Base-by-base conservation (phyloP, 371 early-diverging fungal species). In the Neoconidiobolus thromboides region DNA sequence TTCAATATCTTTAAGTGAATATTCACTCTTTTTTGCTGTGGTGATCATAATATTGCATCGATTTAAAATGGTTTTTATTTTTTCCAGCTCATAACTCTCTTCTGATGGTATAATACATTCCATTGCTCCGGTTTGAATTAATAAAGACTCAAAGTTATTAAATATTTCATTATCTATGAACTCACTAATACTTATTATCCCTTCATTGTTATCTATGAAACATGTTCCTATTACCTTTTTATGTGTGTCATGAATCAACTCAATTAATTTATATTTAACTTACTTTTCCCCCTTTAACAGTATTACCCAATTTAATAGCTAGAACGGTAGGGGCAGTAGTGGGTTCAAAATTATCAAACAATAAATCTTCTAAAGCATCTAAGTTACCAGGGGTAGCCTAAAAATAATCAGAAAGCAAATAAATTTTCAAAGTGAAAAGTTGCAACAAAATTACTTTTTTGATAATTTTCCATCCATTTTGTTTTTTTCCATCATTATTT, bases 381-480 rank as follows among this genome's bases (percentile, higher is more conserved):
- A 93, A 66, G 61, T 95, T 92, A 15, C 96, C 96, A 1, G 96
- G 96, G 1, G 95, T 93, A 2, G 94, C 95, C 74, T 73, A 60
- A 40, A 26, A 26, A 26, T 26, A 26, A 26, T 26, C 26, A 26
- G 26, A 36, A 41, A 7, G 26, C 26, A 26, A 26, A 26, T 26
- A 26, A 15, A 37, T 9, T 15, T 48, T 43, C 41, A 9, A 47
- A 58, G 9, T 5, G n/a, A 1, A 26, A 26, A 26, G 26, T 26
- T 26, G 26, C 26, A 26, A 26, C 3, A 56, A n/a, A 56, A 10
- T 40, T 47, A 53, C 12, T 7, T 50, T 37, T 37, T 44, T 48
- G 52, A 52, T 38, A 12, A 59, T 7, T 52, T 12, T 26, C 43
- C 42, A 47, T 26, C 26, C 26, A 41, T 58, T 3, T 36, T 50